phyloP scores from a whole-genome alignment of 2,329 filamentous ascomycete genomes.

The Aspergillus puulaauensis region DNA sequence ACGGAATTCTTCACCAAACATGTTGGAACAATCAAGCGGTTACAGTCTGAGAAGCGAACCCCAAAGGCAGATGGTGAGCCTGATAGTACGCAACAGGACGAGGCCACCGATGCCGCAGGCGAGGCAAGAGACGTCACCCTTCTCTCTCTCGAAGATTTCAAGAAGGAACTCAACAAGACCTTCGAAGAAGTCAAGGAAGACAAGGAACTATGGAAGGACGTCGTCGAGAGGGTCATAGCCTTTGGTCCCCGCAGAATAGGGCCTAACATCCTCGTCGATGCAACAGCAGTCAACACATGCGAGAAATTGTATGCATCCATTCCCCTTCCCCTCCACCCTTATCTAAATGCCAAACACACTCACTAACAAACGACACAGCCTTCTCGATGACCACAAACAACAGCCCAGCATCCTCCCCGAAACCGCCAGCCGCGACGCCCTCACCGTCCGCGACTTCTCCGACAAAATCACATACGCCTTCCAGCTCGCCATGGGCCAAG shows the following conservation, averaged over 20 bases:
- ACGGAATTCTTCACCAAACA: slow-evolving; percentile 87
- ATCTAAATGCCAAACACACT: neutral
- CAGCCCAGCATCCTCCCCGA: slow-evolving; percentile 25
- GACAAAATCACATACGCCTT: slow-evolving; percentile 94
- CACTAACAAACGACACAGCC: slow-evolving; percentile 21
- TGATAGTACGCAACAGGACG: slow-evolving; percentile 38
- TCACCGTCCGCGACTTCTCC: slow-evolving; percentile 65
- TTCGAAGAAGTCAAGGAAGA: slow-evolving; percentile 73
- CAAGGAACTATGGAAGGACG: slow-evolving; percentile 72
- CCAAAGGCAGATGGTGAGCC: slow-evolving; percentile 43
- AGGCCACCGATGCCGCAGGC: slow-evolving; percentile 50
- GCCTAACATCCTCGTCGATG: slow-evolving; percentile 85
- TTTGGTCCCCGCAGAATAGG: slow-evolving; percentile 86
- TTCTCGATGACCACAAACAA: slow-evolving; percentile 39
- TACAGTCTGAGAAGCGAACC: slow-evolving; percentile 70
- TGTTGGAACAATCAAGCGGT: slow-evolving; percentile 70
- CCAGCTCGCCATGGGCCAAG: slow-evolving; percentile 85
- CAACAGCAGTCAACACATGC: slow-evolving; percentile 69
- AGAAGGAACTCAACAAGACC: slow-evolving; percentile 61
- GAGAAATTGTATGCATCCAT: slow-evolving; percentile 63
- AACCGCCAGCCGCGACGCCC: slow-evolving; percentile 25
- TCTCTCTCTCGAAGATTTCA: slow-evolving; percentile 74
- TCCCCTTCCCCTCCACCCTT: neutral
- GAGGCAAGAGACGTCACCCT: slow-evolving; percentile 60
- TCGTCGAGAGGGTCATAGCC: slow-evolving; percentile 78